Evolutionary conservation across 257 asterid species (phyloP), one percentile per base, ranked within the genome.

Genomic region (Osmanthus fragrans): DNA sequence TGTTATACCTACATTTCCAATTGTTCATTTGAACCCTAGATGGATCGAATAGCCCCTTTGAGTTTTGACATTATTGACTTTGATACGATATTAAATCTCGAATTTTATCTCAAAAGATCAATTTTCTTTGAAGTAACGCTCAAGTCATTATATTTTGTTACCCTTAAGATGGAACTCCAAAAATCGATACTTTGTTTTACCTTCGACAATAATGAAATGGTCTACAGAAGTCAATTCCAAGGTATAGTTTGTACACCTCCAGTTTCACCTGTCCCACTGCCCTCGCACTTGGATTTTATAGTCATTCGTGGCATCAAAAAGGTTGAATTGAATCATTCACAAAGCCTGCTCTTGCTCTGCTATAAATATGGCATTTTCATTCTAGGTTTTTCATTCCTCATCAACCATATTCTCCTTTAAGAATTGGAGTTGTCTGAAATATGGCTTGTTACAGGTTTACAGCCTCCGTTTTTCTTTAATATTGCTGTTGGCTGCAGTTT

Each of bases 351-450:
- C 15, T 42, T 42, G 12, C 66, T 74, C 71, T 54, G 45, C 87
- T 85, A 83, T 85, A 85, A 77, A 83, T 82, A 83, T 71, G 19
- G 36, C 73, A 47, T 34, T 45, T 58, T 19, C 21, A 40, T 60
- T 63, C 45, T 2, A 19, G 3, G 4, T n/a, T 58, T 58, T 58
- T 7, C 66, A 58, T 58, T 21, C 66, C 29, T 4, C 30, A 7
- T 58, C 66, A 10, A 58, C 32, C 32, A 25, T 25, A 25, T 30
- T 30, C 66, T 58, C 66, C 56, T 70, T 27, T 19, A 77, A 64
- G 16, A 73, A 56, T 34, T 73, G 36, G 13, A 39, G 16, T 73
- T 9, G 9, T 72, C 27, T 4, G 25, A 60, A 30, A 6, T 16
- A 15, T 65, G 34, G 49, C 15, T 4, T 34, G n/a, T n/a, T n/a